Evolutionary conservation across 1,139 yeast genomes (phyloP).

Genomic region (Yamadazyma membranifaciens): DNA sequence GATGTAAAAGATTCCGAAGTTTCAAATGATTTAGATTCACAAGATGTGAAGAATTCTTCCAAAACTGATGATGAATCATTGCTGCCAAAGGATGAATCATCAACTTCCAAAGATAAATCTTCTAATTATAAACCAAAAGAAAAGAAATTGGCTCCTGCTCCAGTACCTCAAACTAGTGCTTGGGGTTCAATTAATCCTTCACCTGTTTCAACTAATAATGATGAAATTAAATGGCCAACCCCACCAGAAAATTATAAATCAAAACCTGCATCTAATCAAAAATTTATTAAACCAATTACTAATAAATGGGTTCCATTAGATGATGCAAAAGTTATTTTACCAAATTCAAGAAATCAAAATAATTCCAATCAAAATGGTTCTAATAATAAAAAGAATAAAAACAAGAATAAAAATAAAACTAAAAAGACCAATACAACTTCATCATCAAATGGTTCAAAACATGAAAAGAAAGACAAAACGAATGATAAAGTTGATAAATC

Average conservation of each 20-base stretch:
- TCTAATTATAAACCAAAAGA: slow-evolving; percentile 11
- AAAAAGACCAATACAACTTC: slow-evolving; percentile 14
- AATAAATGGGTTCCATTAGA: slow-evolving; percentile 91
- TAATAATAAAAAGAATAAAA: slow-evolving; percentile 22
- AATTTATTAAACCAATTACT: slow-evolving; percentile 56
- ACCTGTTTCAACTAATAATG: slow-evolving; percentile 33
- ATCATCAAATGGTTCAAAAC: slow-evolving; percentile 17
- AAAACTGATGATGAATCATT: slow-evolving; percentile 1
- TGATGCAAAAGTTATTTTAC: slow-evolving; percentile 64
- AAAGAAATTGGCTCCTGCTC: slow-evolving; percentile 67
- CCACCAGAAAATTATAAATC: slow-evolving; percentile 36
- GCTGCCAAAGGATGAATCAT: not conserved
- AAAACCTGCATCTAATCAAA: slow-evolving; percentile 28
- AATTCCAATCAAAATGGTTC: slow-evolving; percentile 7
- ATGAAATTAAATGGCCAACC: slow-evolving; percentile 60
- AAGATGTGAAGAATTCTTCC: not conserved
- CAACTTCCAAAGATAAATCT: slow-evolving; percentile 2
- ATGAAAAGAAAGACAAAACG: not conserved
- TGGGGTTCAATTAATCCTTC: slow-evolving; percentile 55
- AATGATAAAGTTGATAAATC: not conserved
- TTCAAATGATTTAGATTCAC: not conserved
- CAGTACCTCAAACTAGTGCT: slow-evolving; percentile 67
- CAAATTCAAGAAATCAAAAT: slow-evolving; percentile 24
- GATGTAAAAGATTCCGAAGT: slow-evolving; percentile 3
- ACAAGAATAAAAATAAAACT: slow-evolving; percentile 34